Evolutionary conservation across 495 filamentous ascomycete species (phyloP).

Genomic region (Talaromyces wortmannii): DNA sequence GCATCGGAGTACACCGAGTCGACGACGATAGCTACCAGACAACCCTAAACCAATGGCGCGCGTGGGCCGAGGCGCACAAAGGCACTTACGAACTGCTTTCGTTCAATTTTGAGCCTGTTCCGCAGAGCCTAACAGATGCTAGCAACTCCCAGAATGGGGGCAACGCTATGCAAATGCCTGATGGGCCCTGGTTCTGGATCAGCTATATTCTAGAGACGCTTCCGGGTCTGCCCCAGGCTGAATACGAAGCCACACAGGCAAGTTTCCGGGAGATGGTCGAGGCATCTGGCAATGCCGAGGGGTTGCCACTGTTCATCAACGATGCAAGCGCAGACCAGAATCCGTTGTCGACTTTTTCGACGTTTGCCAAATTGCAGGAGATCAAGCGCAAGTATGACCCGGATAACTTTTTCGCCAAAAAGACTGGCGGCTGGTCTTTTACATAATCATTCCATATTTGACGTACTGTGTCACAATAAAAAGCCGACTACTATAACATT

Average conservation of each 20-base stretch:
- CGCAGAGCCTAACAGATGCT: constrained; percentile 23
- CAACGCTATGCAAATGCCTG: constrained; percentile 31
- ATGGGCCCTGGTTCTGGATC: constrained; percentile 28
- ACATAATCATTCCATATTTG: background rate
- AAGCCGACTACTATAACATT: too few relatives aligned
- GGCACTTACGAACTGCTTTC: constrained; percentile 20
- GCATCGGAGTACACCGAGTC: constrained; percentile 22
- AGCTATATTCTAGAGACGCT: constrained; percentile 21
- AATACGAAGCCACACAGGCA: constrained; percentile 20
- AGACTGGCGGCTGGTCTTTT: constrained; percentile 29
- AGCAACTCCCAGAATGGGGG: constrained; percentile 23
- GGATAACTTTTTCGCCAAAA: constrained; percentile 24
- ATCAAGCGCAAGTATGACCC: constrained; percentile 33
- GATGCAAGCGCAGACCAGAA: constrained; percentile 25
- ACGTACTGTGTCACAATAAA: background rate
- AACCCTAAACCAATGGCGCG: constrained; percentile 17
- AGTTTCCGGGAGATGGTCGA: constrained; percentile 24
- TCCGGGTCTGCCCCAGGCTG: constrained; percentile 12
- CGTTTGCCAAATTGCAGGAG: constrained; percentile 16
- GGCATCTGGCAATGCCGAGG: constrained; percentile 16
- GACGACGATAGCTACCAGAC: constrained; percentile 14
- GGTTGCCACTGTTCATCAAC: constrained; percentile 25
- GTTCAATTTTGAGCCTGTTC: constrained; percentile 24
- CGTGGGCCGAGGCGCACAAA: constrained; percentile 22
- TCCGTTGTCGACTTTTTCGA: constrained; percentile 21